A percentile compares a stretch with the other conserved stretches of the same genome.
Conservation (phyloP, 176 grass and related monocot genomes). For the Avena atlantica region DNA sequence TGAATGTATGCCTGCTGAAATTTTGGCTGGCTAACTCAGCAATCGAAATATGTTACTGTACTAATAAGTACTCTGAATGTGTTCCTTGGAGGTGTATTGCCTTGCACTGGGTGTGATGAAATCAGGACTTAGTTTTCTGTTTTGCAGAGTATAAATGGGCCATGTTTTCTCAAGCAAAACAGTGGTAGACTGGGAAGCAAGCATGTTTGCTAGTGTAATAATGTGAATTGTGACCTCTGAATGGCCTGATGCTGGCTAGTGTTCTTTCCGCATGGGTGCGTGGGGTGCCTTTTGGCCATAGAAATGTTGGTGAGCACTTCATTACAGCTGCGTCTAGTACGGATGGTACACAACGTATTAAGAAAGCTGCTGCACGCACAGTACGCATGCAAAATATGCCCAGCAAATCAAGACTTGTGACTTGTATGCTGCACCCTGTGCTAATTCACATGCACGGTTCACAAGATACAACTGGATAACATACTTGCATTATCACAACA, state of each 20-base stretch:
- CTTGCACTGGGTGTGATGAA: neutral
- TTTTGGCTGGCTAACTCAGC: neutral
- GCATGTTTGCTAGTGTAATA: neutral
- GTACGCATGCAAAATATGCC: conserved; percentile 8
- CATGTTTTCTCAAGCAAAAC: neutral
- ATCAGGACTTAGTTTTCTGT: neutral
- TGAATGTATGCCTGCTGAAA: neutral
- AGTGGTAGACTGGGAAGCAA: neutral
- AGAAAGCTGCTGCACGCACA: neutral
- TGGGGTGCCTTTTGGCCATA: neutral
- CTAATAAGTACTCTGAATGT: too few species aligned
- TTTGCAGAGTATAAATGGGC: neutral
- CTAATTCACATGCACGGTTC: neutral
- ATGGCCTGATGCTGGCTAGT: neutral
- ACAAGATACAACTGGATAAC: neutral
- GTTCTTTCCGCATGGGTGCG: neutral
- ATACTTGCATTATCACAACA: neutral
- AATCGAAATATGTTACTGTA: neutral
- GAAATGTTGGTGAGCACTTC: conserved; percentile 18
- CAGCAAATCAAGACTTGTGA: neutral
- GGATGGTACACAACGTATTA: conserved; percentile 10
- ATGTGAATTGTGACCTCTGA: conserved; percentile 14
- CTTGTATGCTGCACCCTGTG: neutral
- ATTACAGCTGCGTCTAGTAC: neutral
- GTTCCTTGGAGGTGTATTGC: neutral